Conservation (phyloP, 257 asterid genomes). For the Thymus quinquecostatus region DNA sequence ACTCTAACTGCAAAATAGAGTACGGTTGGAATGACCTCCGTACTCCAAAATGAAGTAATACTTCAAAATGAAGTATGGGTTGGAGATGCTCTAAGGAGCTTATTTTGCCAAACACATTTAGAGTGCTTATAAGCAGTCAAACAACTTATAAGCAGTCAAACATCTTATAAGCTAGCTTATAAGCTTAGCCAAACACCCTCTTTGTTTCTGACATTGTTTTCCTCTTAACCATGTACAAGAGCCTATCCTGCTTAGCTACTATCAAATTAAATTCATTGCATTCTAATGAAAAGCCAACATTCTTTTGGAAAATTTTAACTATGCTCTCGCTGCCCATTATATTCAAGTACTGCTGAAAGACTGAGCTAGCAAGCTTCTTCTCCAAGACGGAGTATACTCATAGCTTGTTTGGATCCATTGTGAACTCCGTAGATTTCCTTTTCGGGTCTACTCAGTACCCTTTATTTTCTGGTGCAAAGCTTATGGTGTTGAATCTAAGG, state of each 20-base stretch:
- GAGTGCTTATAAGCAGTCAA: too few relatives aligned
- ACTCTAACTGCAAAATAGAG: too few relatives aligned
- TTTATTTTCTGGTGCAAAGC: neutral
- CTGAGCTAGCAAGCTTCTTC: neutral
- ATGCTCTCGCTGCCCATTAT: neutral
- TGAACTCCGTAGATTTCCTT: neutral
- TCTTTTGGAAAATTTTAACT: neutral
- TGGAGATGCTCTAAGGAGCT: too few relatives aligned
- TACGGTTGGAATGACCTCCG: too few relatives aligned
- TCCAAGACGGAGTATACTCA: neutral
- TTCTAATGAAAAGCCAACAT: neutral
- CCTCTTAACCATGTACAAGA: slow-evolving; percentile 8
- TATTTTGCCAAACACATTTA: too few relatives aligned
- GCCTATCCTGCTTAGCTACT: neutral
- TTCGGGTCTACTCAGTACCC: neutral
- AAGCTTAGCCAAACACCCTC: too few relatives aligned
- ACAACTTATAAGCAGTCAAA: too few relatives aligned
- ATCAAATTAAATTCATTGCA: neutral
- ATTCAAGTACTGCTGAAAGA: neutral
- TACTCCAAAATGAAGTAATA: too few relatives aligned
- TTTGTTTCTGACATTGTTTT: neutral
- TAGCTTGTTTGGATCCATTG: neutral
- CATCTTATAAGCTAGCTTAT: too few relatives aligned
- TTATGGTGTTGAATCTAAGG: neutral
- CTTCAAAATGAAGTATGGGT: too few relatives aligned